These are phyloP conservation scores for Hypomontagnella monticulosa DNA, from an alignment of 495 filamentous ascomycete species.

Conservation along the genomic window DNA sequence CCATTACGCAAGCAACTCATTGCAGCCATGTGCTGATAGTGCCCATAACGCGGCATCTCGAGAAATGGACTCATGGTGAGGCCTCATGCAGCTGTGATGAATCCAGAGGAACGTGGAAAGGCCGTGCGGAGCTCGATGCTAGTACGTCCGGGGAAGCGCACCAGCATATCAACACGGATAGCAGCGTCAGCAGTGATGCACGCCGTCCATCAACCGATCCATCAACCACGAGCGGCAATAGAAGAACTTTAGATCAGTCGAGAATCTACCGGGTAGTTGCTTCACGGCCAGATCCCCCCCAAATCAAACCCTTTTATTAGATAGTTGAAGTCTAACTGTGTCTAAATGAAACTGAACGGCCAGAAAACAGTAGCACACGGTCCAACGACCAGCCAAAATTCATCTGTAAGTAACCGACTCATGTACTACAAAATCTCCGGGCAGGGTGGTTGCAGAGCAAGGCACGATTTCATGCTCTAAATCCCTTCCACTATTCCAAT, in stretches of 20 bases:
- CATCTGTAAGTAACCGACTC: constrained; percentile 31
- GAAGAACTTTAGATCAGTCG: constrained; percentile 11
- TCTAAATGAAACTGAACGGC: constrained; percentile 14
- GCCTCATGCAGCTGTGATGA: too few species aligned
- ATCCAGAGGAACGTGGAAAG: too few species aligned
- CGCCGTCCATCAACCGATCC: constrained; percentile 3
- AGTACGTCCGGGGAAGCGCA: too few species aligned
- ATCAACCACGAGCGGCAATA: constrained; percentile 5
- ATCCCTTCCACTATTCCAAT: neutral
- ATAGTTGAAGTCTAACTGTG: neutral
- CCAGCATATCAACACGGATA: constrained; percentile 21
- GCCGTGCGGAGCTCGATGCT: neutral
- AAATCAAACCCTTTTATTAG: neutral
- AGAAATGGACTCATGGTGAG: too few species aligned
- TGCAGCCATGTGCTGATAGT: too few species aligned
- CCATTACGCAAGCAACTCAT: too few species aligned
- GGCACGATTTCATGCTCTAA: constrained; percentile 26
- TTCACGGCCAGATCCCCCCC: constrained; percentile 20
- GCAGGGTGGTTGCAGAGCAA: constrained; percentile 40
- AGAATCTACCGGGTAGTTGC: constrained; percentile 14
- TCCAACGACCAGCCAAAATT: constrained; percentile 16
- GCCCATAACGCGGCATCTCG: too few species aligned
- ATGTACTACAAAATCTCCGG: constrained; percentile 44
- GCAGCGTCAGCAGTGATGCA: constrained; percentile 20
- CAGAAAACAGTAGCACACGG: constrained; percentile 12